phyloP scores from a whole-genome alignment of 306 rosid genomes.

The Cicer judaicum region DNA sequence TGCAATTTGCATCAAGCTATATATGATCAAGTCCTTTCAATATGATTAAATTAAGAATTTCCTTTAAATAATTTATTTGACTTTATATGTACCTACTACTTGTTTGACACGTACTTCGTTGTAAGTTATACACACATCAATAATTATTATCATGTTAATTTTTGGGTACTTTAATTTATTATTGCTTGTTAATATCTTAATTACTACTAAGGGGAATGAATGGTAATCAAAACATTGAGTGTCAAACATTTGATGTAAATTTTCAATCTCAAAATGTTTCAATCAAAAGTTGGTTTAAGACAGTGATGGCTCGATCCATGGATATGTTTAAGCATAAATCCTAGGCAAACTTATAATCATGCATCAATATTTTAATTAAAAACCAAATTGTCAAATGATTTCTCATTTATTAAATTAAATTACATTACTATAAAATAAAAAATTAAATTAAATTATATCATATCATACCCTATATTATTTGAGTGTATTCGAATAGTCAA shows the following conservation, averaged over 20 bases:
- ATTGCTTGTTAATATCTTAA: slow-evolving; percentile 4
- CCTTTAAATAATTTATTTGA: slow-evolving; percentile 9
- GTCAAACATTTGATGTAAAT: slow-evolving; percentile 53
- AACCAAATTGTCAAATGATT: slow-evolving; percentile 11
- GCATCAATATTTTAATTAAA: slow-evolving; percentile 35
- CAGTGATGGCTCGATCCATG: slow-evolving; percentile 46
- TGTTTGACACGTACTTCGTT: slow-evolving; percentile 44
- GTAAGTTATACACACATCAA: not conserved
- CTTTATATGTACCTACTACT: slow-evolving; percentile 39
- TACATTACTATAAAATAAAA: not conserved
- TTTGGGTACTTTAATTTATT: slow-evolving; percentile 34
- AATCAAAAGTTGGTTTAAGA: slow-evolving; percentile 72
- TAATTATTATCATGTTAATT: slow-evolving; percentile 31
- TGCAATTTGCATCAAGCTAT: not conserved
- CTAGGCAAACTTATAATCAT: slow-evolving; percentile 44
- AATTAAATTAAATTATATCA: not conserved
- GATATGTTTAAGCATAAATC: slow-evolving; percentile 59
- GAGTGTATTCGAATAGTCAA: slow-evolving; percentile 49
- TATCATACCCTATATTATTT: not conserved
- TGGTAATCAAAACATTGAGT: slow-evolving; percentile 51
- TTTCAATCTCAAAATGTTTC: slow-evolving; percentile 64
- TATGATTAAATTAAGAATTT: slow-evolving; percentile 32
- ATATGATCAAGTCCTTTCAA: slow-evolving; percentile 41
- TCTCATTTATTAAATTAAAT: slow-evolving; percentile 34
- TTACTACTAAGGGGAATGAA: slow-evolving; percentile 42